Base-by-base conservation (phyloP, 2,329 filamentous ascomycete species). In the Fusarium praegraminearum region DNA sequence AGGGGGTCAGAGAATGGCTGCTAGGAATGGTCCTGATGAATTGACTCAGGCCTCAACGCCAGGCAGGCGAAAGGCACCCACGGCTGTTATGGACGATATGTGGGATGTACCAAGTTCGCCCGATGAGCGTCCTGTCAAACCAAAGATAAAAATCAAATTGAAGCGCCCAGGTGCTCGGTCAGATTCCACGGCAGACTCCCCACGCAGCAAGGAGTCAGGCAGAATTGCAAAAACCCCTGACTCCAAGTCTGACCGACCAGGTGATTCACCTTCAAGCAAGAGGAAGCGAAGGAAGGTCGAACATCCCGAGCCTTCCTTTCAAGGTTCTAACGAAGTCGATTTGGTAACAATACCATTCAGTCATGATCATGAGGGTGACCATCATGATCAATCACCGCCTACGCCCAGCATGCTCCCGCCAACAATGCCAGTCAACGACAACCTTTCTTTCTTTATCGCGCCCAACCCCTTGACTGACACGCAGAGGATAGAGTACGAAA, bases 61-160 rank as follows among this genome's bases (percentile, higher is more conserved):
- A n/a, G 73, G 73, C 30, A 68, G 73, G 28, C 67, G 71, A 73
- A 59, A 76, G 68, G 62, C 55, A 66, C 59, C 58, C 32, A 66
- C 33, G 51, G 65, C 54, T 36, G 58, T 71, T 68, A 75, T 70
- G 58, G 71, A 69, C 28, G 81, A 83, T 53, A 71, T 75, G 10
- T 85, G 83, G 80, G 83, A 83, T 38, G 78, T 86, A 5, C 83
- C 83, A 1, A 82, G 79, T 65, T 85, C 83, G 45, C 79, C 82
- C 8, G 79, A 78, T 28, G 65, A 46, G 35, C 46, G 24, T 15
- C 63, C 62, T 30, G 38, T 30, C 12, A 61, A 62, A 43, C 57
- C 28, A 36, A 55, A 64, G 41, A 49, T 65, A 33, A 71, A 71
- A 33, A 65, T 69, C 22, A 62, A 61, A 36, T 41, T 71, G 13